Base-by-base conservation (phyloP, 2,329 filamentous ascomycete genomes). In the Pseudocercospora ulei region DNA sequence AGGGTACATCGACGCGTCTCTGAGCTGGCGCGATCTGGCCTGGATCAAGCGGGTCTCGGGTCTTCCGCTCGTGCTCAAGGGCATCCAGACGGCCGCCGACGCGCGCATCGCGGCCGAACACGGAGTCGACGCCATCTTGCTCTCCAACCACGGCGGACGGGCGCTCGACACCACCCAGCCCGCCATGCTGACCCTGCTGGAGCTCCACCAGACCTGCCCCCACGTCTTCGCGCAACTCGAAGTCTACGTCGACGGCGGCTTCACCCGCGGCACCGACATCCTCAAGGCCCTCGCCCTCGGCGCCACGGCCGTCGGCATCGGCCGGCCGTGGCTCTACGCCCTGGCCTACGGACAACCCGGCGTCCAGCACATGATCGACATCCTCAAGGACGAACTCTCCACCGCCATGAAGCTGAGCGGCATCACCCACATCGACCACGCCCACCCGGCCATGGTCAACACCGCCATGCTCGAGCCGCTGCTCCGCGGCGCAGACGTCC, bases 331-430 rank as follows among this genome's bases (percentile, higher is more conserved):
- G 13, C 66, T 77, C 8, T 78, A 76, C 52, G 73, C 70, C 1
- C 52, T 80, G 41, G 69, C 67, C 7, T 80, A 80, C 50, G 76
- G 75, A 0, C 66, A 63, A 40, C 62, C 60, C 46, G 66, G 76
- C 8, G 61, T 63, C 5, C 62, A 69, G 20, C 20, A 35, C n/a
- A 14, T 36, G 47, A 26, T 28, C 47, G 62, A 66, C 7, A 53
- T 67, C 20, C 53, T 57, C 7, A 55, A 57, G 4, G 76, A 80
- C 43, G 77, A 81, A 55, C 57, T 80, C 3, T 69, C 75, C 49
- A 77, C 72, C 1, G 73, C 75, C 2, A 80, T 80, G 76, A 69
- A 71, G 26, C 66, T 79, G 58, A 70, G 76, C 42, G 77, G 77
- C 2, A 65, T 80, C 23, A 78, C 73, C 1, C 67, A 72, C 43